Evolutionary conservation across 805 yeast genomes (phyloP).

Genomic region (Candida chauliodis): DNA sequence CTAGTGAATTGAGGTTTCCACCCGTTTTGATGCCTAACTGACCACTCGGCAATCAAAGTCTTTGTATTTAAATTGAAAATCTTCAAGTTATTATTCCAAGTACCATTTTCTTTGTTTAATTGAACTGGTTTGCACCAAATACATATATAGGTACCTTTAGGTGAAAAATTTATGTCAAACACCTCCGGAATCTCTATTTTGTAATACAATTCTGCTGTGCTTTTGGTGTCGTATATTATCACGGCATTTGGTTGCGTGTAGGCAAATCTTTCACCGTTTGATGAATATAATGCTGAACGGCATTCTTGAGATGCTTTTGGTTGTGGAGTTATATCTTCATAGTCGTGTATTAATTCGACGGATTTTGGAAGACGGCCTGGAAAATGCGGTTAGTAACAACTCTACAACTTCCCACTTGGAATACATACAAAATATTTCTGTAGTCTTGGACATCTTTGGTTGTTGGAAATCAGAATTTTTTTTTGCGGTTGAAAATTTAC

Average conservation of each 20-base stretch:
- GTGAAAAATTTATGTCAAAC: constrained; percentile 84
- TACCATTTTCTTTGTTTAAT: constrained; percentile 61
- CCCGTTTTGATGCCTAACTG: constrained; percentile 78
- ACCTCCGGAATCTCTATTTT: constrained; percentile 60
- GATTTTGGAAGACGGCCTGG: constrained; percentile 54
- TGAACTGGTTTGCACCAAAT: constrained; percentile 88
- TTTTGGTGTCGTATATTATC: constrained; percentile 54
- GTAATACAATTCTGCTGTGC: constrained; percentile 36
- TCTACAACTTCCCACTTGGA: too few species aligned
- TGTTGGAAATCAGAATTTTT: not conserved
- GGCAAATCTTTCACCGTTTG: constrained; percentile 67
- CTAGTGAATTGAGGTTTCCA: constrained; percentile 91
- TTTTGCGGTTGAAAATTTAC: not conserved
- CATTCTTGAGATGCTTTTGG: constrained; percentile 46
- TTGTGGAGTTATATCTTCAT: constrained; percentile 31
- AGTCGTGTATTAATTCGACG: constrained; percentile 48
- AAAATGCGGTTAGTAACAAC: too few species aligned
- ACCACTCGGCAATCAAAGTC: constrained; percentile 55
- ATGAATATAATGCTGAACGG: constrained; percentile 62
- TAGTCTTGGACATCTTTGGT: constrained; percentile 28
- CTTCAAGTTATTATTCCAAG: constrained; percentile 75
- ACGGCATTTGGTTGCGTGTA: constrained; percentile 66
- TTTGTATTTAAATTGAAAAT: constrained; percentile 58
- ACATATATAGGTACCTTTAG: constrained; percentile 74
- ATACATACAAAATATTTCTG: constrained; percentile 39